Conservation (phyloP, 1,284 basidiomycete species). For the Sanghuangporus sanghuang region DNA sequence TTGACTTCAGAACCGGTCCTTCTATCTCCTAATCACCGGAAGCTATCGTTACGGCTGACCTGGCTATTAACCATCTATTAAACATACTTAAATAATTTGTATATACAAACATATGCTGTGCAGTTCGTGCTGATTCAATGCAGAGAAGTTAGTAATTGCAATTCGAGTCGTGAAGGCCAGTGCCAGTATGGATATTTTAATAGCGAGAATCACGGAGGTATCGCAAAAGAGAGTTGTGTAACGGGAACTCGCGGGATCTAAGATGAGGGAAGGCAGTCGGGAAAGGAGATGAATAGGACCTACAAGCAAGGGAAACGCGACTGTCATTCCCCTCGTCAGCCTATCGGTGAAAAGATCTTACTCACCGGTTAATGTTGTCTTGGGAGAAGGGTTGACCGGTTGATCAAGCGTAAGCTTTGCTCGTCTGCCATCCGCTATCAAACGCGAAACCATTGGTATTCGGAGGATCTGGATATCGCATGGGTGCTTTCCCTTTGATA, state of each 20-base stretch:
- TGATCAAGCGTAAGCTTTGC: slow-evolving; percentile 1
- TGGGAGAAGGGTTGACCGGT: too few species aligned
- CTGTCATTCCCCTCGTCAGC: not conserved
- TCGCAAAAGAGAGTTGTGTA: not conserved
- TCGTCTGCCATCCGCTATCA: slow-evolving; percentile 4
- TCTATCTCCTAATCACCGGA: not conserved
- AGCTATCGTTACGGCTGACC: not conserved
- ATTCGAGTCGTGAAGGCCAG: not conserved
- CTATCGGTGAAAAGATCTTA: not conserved
- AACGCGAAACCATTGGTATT: not conserved
- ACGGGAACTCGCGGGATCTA: too few species aligned
- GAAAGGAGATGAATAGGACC: not conserved
- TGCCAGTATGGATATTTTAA: not conserved
- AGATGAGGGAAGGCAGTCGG: not conserved
- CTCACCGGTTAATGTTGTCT: not conserved
- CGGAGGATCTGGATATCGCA: slow-evolving; percentile 1
- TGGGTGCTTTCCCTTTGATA: slow-evolving; percentile 14
- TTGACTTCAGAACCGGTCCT: not conserved
- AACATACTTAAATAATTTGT: not conserved
- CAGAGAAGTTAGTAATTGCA: not conserved
- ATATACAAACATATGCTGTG: not conserved
- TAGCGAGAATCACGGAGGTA: not conserved
- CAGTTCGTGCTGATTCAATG: not conserved
- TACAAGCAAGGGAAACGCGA: not conserved
- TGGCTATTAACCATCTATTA: not conserved